Conservation (phyloP, 2,329 filamentous ascomycete genomes). For the Apiospora sp. region DNA sequence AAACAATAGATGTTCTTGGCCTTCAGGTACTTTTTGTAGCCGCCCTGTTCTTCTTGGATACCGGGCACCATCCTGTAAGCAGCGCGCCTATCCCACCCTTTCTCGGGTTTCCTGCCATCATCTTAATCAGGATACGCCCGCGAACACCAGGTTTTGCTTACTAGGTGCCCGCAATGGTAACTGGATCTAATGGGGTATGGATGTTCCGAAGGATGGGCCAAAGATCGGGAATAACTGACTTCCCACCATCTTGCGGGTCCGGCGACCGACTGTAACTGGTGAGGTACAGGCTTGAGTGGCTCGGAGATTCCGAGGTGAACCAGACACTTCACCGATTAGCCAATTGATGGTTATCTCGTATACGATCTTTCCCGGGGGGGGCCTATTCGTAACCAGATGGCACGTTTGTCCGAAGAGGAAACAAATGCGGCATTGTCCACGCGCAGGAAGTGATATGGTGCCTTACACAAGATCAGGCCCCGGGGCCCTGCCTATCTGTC, state of each 20-base stretch:
- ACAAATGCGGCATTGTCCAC: background rate
- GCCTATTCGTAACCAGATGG: background rate
- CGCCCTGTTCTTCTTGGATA: background rate
- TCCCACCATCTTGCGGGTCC: constrained; percentile 4
- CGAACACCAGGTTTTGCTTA: background rate
- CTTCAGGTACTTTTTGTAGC: background rate
- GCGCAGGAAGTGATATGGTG: background rate
- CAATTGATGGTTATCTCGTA: background rate
- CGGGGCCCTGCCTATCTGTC: background rate
- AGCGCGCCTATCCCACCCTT: background rate
- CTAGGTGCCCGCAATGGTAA: background rate
- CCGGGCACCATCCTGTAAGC: background rate
- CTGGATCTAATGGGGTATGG: background rate
- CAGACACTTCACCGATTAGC: constrained; percentile 4
- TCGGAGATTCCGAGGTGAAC: constrained; percentile 1
- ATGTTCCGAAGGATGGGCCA: background rate
- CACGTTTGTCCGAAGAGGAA: background rate
- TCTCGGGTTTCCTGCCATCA: background rate
- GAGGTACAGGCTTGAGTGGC: background rate
- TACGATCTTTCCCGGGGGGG: background rate
- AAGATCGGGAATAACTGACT: background rate
- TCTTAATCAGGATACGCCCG: background rate
- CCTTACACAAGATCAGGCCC: constrained; percentile 8
- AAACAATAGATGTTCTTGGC: background rate
- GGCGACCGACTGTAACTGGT: background rate